Conservation (phyloP, 495 filamentous ascomycete species). For the Penicillium flavigenum region DNA sequence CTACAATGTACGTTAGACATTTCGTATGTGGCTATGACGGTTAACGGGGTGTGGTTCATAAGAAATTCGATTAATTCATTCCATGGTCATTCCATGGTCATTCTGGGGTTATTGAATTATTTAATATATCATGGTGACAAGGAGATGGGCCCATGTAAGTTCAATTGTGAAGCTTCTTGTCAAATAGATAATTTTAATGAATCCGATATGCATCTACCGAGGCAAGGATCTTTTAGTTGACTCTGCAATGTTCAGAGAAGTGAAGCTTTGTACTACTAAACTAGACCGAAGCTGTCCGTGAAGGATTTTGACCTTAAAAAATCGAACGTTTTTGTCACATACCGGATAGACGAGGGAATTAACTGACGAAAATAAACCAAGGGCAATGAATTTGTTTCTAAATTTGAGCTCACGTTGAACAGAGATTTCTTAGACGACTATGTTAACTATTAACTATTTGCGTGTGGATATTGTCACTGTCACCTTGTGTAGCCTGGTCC, state of each 20-base stretch:
- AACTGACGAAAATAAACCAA: background rate
- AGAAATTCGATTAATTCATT: background rate
- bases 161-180: background rate
- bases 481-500: background rate
- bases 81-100: background rate
- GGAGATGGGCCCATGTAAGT: background rate
- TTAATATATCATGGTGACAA: background rate
- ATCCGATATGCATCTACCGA: background rate
- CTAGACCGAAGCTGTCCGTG: background rate
- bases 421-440: background rate
- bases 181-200: background rate
- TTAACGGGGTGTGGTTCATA: background rate
- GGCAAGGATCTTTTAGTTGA: background rate
- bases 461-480: background rate
- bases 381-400: background rate
- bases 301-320: background rate
- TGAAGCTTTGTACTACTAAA: background rate
- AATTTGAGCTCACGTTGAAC: background rate
- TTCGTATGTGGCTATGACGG: background rate
- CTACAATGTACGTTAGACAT: background rate
- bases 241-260: background rate
- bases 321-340: background rate
- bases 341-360: background rate
- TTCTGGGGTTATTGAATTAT: background rate
- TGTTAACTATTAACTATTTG: no score